These are phyloP conservation scores for Globisporangium paddicum DNA, from an alignment of 352 stramenopile genomes.

Conservation along the genomic window DNA sequence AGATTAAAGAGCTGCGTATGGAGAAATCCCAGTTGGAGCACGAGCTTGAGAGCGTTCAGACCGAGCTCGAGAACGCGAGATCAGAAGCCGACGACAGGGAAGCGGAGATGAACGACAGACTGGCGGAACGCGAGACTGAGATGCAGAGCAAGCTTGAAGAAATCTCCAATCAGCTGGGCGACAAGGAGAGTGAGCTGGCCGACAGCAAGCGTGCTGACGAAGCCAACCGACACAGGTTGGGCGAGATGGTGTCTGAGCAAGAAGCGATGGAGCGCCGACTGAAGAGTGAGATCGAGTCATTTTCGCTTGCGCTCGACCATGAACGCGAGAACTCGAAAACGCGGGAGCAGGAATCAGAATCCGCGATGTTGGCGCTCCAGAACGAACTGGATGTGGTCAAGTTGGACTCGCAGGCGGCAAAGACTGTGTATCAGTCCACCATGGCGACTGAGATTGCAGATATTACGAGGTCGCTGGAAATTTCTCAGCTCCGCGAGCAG, in stretches of 20 bases:
- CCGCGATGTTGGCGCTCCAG: conserved; percentile 28
- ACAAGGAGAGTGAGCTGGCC: conserved; percentile 25
- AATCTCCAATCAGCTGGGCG: conserved; percentile 21
- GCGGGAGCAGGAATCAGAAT: conserved; percentile 38
- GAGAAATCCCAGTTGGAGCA: conserved; percentile 31
- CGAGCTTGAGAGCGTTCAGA: conserved; percentile 24
- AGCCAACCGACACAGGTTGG: conserved; percentile 26
- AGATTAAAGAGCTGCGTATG: conserved; percentile 32
- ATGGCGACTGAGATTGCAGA: conserved; percentile 26
- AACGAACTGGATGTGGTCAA: conserved; percentile 25
- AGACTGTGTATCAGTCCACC: conserved; percentile 13
- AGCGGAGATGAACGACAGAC: conserved; percentile 23
- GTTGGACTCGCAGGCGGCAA: conserved; percentile 28
- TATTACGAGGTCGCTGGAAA: conserved; percentile 28
- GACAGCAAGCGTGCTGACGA: conserved; percentile 34
- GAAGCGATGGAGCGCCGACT: conserved; percentile 40
- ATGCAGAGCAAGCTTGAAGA: conserved; percentile 25
- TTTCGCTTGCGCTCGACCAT: conserved; percentile 38
- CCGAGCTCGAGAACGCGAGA: conserved; percentile 1
- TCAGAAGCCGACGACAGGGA: neutral
- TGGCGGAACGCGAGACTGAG: conserved; percentile 11
- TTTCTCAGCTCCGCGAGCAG: conserved; percentile 40
- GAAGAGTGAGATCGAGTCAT: conserved; percentile 31
- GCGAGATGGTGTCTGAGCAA: conserved; percentile 38
- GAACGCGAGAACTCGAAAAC: conserved; percentile 35